Evolutionary conservation across 169 alveolate genomes (phyloP).

Genomic region (Plasmodium cynomolgi): DNA sequence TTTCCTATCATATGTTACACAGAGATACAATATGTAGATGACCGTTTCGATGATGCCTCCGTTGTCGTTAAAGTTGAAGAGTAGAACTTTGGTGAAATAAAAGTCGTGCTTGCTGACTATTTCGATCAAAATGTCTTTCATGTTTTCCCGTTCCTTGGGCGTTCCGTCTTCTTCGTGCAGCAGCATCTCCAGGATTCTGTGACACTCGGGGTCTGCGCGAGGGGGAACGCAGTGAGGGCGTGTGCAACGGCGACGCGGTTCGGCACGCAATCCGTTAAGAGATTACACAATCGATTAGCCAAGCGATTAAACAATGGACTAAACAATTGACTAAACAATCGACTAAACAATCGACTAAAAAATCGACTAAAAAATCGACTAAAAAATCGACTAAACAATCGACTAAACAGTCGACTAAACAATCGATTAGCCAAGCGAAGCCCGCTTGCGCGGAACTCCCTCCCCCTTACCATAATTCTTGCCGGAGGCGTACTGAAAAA

Average conservation of each 20-base stretch:
- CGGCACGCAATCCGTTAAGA: background rate
- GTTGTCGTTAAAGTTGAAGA: constrained; percentile 69
- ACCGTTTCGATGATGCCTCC: constrained; percentile 67
- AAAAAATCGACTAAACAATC: too few species aligned
- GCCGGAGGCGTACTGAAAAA: constrained; percentile 51
- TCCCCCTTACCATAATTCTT: constrained; percentile 31
- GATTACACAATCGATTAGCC: background rate
- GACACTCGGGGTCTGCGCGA: constrained; percentile 24
- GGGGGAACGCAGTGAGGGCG: background rate
- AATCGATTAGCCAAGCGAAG: background rate
- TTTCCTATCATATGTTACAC: constrained; percentile 40
- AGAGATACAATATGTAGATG: constrained; percentile 51
- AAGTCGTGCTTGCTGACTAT: constrained; percentile 53
- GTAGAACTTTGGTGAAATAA: constrained; percentile 54
- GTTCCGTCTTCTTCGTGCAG: constrained; percentile 33
- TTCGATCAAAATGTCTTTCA: constrained; percentile 47
- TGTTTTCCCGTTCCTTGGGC: background rate
- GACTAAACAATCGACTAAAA: too few species aligned
- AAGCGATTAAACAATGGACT: too few species aligned
- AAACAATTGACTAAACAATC: too few species aligned
- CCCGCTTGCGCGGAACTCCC: background rate
- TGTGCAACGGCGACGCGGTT: background rate
- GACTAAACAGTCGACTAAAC: too few species aligned
- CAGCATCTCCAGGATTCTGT: constrained; percentile 54
- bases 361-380: too few species aligned